Evolutionary conservation across 2,329 filamentous ascomycete genomes (phyloP).

Genomic region (Neofusicoccum kwambonambiense): DNA sequence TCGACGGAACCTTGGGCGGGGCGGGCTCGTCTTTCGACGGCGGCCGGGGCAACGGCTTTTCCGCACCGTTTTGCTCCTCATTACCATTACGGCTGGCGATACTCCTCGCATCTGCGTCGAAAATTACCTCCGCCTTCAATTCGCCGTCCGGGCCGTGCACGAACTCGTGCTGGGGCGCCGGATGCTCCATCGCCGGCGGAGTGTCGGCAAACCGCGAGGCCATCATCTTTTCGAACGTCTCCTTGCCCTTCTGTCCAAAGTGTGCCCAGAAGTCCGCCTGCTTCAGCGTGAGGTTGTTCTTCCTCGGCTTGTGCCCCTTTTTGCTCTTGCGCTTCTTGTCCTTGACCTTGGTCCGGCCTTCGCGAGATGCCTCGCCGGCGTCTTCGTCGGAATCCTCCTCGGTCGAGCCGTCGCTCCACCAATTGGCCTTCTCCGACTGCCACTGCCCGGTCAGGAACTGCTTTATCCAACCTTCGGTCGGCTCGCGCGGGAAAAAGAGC

Average conservation of each 20-base stretch:
- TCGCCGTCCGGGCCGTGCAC: background rate
- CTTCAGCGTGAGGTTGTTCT: constrained; percentile 48
- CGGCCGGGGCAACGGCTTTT: background rate
- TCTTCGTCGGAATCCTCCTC: constrained; percentile 57
- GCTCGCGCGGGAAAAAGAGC: constrained; percentile 38
- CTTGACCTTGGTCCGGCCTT: constrained; percentile 10
- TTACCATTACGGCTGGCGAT: constrained; percentile 2
- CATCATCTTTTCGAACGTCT: constrained; percentile 41
- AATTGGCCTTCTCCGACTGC: constrained; percentile 70
- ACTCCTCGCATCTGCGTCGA: constrained; percentile 15
- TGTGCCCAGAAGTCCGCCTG: constrained; percentile 51
- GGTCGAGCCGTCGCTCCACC: constrained; percentile 76
- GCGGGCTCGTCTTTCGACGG: constrained; percentile 20
- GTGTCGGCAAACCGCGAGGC: constrained; percentile 40
- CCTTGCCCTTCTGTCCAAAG: constrained; percentile 38
- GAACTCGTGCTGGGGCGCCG: background rate
- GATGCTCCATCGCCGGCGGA: constrained; percentile 11
- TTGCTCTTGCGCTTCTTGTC: constrained; percentile 20
- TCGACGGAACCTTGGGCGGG: constrained; percentile 29
- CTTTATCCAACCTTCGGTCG: constrained; percentile 84
- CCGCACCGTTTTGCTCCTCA: background rate
- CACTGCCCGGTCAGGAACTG: constrained; percentile 73
- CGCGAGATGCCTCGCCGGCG: constrained; percentile 18
- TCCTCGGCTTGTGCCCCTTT: constrained; percentile 42
- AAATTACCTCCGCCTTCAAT: constrained; percentile 4